Base-by-base conservation (phyloP, 805 yeast genomes). In the Hanseniaspora pseudoguilliermondii region DNA sequence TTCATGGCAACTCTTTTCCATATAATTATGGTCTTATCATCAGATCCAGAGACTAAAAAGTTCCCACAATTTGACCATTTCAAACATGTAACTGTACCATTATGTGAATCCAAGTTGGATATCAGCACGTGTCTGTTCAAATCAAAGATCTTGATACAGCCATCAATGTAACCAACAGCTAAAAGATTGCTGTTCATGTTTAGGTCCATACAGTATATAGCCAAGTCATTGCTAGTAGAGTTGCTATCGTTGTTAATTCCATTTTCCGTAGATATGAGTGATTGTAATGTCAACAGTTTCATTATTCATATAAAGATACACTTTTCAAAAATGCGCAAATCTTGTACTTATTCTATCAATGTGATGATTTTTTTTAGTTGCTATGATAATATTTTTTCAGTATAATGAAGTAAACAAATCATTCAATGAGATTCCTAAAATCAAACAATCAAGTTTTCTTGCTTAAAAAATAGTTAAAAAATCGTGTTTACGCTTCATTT, bases 11-110 rank as follows among this genome's bases (percentile, higher is more conserved):
- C 73, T 54, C 81, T 81, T 63, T 91, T 95, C 97, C 97, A 90
- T 9, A 93, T 86, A 51, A 93, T 73, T 38, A 89, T 77, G 49
- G 93, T 87, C 60, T 90, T 82, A 66, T 93, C 98, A 67, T 93
- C 98, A 2, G 96, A 87, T 0, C 98, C 98, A 25, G 93, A 82
- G 0, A 97, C 97, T 29, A 93, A 68, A 65, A 86, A 93, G 49
- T 91, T 72, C 0, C 97, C 96, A 63, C 84, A 86, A 0, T 97
- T 97, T 0, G 95, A 86, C 66, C 93, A 93, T 62, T 90, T 77
- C 25, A 93, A 93, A 56, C 88, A 83, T 0, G 98, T 93, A 5
- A 93, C 97, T 1, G 96, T 96, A 50, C 98, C 99, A 23, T 93
- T 88, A 65, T 93, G 98, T 55, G 96, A 78, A 40, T 93, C 83